phyloP scores from a whole-genome alignment of 1,139 yeast genomes.

The Hansenula lynferdii region DNA sequence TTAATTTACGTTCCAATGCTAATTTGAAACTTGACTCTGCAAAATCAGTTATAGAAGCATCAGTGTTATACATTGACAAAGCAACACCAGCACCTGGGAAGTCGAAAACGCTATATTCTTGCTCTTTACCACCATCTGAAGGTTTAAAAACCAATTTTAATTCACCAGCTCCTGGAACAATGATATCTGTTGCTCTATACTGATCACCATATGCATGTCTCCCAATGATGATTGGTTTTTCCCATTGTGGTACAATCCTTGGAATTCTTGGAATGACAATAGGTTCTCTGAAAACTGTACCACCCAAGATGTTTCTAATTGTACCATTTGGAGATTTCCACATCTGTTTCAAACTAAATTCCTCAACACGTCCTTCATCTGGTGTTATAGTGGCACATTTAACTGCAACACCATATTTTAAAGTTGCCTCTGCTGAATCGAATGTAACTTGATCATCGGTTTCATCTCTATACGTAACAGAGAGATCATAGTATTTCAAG shows the following conservation, averaged over 20 bases:
- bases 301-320: slow-evolving; percentile 74
- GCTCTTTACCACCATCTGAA: slow-evolving; percentile 40
- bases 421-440: slow-evolving; percentile 74
- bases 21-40: slow-evolving; percentile 76
- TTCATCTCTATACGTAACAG: slow-evolving; percentile 64
- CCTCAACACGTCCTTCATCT: slow-evolving; percentile 76
- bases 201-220: slow-evolving; percentile 88
- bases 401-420: slow-evolving; percentile 73
- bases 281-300: slow-evolving; percentile 83
- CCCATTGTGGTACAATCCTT: slow-evolving; percentile 74
- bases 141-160: slow-evolving; percentile 65
- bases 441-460: slow-evolving; percentile 69
- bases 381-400: slow-evolving; percentile 88
- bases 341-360: slow-evolving; percentile 71
- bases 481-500: slow-evolving; percentile 70
- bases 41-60: slow-evolving; percentile 71
- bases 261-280: slow-evolving; percentile 76
- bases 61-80: slow-evolving; percentile 79
- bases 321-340: slow-evolving; percentile 88
- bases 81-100: slow-evolving; percentile 70
- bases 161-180: slow-evolving; percentile 64
- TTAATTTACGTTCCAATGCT: slow-evolving; percentile 62
- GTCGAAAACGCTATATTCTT: slow-evolving; percentile 51
- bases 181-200: slow-evolving; percentile 74
- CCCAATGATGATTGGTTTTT: slow-evolving; percentile 77